A percentile compares a stretch with the other conserved stretches of the same genome.
These are phyloP conservation scores for Yueomyces sp. DNA, from an alignment of 1,139 yeast species.

Conservation along the genomic window DNA sequence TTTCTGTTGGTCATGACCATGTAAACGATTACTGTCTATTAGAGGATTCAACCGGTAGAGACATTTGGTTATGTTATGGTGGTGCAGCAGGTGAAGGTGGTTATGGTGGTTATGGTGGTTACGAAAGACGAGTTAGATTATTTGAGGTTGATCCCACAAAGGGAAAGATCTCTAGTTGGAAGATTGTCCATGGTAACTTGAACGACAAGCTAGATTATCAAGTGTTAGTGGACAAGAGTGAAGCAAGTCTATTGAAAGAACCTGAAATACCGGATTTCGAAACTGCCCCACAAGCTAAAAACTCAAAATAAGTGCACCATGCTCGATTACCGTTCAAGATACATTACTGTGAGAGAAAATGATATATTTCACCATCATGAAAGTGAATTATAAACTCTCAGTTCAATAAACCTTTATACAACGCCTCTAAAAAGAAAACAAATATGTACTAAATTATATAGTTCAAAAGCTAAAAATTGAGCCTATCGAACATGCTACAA, in stretches of 20 bases:
- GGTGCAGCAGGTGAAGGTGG: conserved; percentile 95
- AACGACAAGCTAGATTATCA: conserved; percentile 43
- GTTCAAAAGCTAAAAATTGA: no score
- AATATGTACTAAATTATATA: no score
- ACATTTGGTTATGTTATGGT: conserved; percentile 82
- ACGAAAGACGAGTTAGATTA: conserved; percentile 58
- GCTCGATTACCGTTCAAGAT: no score
- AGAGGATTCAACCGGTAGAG: conserved; percentile 26
- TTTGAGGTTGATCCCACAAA: conserved; percentile 49
- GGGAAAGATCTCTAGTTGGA: conserved; percentile 58
- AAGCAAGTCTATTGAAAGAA: background rate
- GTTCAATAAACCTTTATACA: no score
- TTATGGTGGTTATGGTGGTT: conserved; percentile 83
- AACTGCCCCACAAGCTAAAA: background rate
- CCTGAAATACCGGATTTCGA: background rate
- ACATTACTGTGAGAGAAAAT: no score
- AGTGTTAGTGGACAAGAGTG: conserved; percentile 30
- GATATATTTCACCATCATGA: no score
- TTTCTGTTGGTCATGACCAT: conserved; percentile 88
- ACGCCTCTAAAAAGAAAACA: no score
- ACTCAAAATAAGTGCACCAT: no score
- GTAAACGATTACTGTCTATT: conserved; percentile 78
- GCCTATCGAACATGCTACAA: no score
- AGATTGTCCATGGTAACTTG: conserved; percentile 47
- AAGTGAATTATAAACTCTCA: no score